phyloP scores from a whole-genome alignment of 371 early-diverging fungal genomes.

The Mortierella polycephala region DNA sequence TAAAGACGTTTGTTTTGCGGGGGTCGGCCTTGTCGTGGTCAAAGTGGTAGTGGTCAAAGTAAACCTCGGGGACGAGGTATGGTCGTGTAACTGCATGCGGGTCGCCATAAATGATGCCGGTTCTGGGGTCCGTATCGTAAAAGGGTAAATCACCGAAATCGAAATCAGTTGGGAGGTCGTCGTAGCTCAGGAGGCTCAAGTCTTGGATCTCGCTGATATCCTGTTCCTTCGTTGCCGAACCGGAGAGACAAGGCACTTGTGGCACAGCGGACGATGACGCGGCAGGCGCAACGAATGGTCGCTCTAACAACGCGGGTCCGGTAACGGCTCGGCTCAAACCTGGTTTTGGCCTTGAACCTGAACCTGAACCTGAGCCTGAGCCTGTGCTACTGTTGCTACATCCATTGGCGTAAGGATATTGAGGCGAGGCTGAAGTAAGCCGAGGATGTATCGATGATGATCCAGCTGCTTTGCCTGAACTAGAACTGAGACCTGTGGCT shows the following conservation, averaged over 20 bases:
- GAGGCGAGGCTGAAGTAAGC: conserved; percentile 3
- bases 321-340: conserved; percentile 23
- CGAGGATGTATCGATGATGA: conserved; percentile 6
- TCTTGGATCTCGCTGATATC: conserved; percentile 10
- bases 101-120: conserved; percentile 44
- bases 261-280: conserved; percentile 25
- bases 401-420: conserved; percentile 6
- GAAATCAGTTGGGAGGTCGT: conserved; percentile 38
- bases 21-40: conserved; percentile 27
- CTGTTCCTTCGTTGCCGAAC: neutral
- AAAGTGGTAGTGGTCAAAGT: conserved; percentile 34
- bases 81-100: conserved; percentile 34
- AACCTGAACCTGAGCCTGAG: conserved; percentile 23
- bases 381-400: conserved; percentile 4
- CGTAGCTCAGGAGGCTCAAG: conserved; percentile 27
- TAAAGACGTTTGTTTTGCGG: conserved; percentile 30
- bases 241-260: conserved; percentile 8
- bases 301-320: conserved; percentile 22
- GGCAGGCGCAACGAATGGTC: neutral
- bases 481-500: neutral
- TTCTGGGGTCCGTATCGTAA: conserved; percentile 43
- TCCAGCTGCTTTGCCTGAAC: conserved; percentile 12
- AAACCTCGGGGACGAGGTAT: conserved; percentile 20
- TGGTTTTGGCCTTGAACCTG: conserved; percentile 30
- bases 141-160: conserved; percentile 49